Evolutionary conservation across 2,329 filamentous ascomycete species (phyloP).

Genomic region (Passalora sequoiae): DNA sequence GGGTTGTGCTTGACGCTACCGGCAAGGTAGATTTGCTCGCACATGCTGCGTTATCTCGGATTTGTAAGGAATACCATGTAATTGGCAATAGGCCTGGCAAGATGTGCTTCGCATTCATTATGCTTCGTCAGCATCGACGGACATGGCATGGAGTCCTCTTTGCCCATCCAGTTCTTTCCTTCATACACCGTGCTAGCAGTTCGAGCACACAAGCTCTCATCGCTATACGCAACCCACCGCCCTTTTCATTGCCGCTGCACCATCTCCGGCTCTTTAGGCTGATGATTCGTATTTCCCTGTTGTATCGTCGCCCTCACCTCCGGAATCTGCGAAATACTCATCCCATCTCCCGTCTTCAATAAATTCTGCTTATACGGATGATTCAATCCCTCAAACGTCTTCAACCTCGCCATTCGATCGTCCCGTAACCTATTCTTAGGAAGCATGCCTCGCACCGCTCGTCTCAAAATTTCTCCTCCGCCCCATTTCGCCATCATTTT

Average conservation of each 20-base stretch:
- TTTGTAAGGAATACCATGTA: no score
- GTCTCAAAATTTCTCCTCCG: slow-evolving; percentile 81
- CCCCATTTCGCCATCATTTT: slow-evolving; percentile 90
- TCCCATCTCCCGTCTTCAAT: slow-evolving; percentile 45
- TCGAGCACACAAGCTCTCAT: no score
- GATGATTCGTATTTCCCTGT: slow-evolving; percentile 20
- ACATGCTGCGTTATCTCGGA: no score
- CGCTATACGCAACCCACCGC: no score
- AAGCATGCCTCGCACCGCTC: slow-evolving; percentile 93
- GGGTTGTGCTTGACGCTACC: no score
- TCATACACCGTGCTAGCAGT: no score
- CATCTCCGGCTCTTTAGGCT: background rate
- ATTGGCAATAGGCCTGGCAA: no score
- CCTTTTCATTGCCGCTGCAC: slow-evolving; percentile 2
- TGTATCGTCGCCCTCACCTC: slow-evolving; percentile 38
- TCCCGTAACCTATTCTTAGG: slow-evolving; percentile 93
- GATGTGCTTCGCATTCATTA: no score
- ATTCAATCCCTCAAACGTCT: slow-evolving; percentile 85
- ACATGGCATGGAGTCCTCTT: no score
- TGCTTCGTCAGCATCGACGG: no score
- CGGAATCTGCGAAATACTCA: slow-evolving; percentile 30
- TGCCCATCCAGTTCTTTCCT: no score
- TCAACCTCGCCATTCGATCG: slow-evolving; percentile 78
- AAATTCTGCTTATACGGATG: slow-evolving; percentile 92
- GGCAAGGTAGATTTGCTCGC: no score